Conservation (phyloP, 352 stramenopile genomes). For the Phytophthora quininea region DNA sequence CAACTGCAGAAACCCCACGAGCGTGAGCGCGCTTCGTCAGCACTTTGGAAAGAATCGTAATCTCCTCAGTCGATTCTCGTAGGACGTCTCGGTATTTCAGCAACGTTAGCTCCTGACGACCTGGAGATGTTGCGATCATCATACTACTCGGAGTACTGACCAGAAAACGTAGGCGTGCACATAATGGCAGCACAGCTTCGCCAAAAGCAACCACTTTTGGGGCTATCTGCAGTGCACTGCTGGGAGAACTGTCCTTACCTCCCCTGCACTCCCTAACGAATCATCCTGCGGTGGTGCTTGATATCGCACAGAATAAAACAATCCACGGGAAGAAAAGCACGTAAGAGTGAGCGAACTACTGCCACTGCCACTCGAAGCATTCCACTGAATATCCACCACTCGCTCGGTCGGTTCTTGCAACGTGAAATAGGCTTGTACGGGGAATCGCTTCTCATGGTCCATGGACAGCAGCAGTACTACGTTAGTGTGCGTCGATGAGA, state of each 20-base stretch:
- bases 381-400: constrained; percentile 71
- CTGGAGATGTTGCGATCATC: constrained; percentile 52
- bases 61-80: constrained; percentile 53
- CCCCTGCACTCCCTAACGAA: constrained; percentile 20
- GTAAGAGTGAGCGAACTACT: constrained; percentile 59
- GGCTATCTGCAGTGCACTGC: constrained; percentile 32
- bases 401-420: constrained; percentile 43
- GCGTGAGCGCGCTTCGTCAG: constrained; percentile 60
- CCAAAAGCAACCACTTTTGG: constrained; percentile 55
- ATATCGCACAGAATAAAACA: constrained; percentile 59
- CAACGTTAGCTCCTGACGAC: constrained; percentile 46
- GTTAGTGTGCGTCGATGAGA: constrained; percentile 52
- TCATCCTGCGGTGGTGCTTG: constrained; percentile 28
- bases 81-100: constrained; percentile 63
- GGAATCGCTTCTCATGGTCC: constrained; percentile 77
- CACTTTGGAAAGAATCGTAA: constrained; percentile 56
- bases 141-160: constrained; percentile 48
- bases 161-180: constrained; percentile 51
- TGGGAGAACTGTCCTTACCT: constrained; percentile 22
- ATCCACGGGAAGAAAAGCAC: constrained; percentile 54
- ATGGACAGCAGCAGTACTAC: constrained; percentile 66
- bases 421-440: constrained; percentile 57
- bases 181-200: constrained; percentile 48
- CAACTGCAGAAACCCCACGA: constrained; percentile 55
- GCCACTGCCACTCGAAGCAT: constrained; percentile 20